A percentile compares a stretch with the other conserved stretches of the same genome.
Evolutionary conservation across 306 rosid species (phyloP).

Genomic region (Acacia melanoxylon): DNA sequence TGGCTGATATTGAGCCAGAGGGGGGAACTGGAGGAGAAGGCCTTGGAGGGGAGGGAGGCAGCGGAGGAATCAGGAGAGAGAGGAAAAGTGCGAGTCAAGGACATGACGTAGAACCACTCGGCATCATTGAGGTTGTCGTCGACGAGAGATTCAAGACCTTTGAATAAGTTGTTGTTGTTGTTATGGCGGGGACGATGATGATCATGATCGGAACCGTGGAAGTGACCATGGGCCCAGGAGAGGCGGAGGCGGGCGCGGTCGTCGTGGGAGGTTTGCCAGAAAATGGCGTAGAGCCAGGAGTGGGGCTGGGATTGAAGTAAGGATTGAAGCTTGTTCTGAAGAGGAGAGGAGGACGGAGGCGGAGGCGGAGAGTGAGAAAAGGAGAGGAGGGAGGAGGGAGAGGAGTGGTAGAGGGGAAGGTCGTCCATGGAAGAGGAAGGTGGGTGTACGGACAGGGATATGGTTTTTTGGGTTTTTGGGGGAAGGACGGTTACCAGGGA

Average conservation of each 20-base stretch:
- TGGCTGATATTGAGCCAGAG: slow-evolving; percentile 62
- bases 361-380: slow-evolving; percentile 26
- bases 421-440: slow-evolving; percentile 44
- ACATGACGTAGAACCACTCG: slow-evolving; percentile 92
- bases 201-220: slow-evolving; percentile 46
- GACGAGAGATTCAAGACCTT: background rate
- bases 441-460: slow-evolving; percentile 30
- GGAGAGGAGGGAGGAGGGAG: slow-evolving; percentile 60
- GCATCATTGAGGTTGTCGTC: slow-evolving; percentile 43
- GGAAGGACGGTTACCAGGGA: background rate
- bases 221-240: slow-evolving; percentile 75
- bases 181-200: slow-evolving; percentile 2
- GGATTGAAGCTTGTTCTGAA: slow-evolving; percentile 60
- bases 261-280: slow-evolving; percentile 68
- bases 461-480: background rate
- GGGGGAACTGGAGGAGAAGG: slow-evolving; percentile 50
- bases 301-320: slow-evolving; percentile 54
- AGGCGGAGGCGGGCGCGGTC: slow-evolving; percentile 48
- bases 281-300: slow-evolving; percentile 75
- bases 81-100: slow-evolving; percentile 60
- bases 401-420: slow-evolving; percentile 54
- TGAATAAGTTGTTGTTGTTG: background rate
- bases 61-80: slow-evolving; percentile 29
- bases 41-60: slow-evolving; percentile 45
- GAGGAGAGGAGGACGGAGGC: slow-evolving; percentile 57